phyloP scores from a whole-genome alignment of 73 alveolate genomes.

The Breviolum minutum region DNA sequence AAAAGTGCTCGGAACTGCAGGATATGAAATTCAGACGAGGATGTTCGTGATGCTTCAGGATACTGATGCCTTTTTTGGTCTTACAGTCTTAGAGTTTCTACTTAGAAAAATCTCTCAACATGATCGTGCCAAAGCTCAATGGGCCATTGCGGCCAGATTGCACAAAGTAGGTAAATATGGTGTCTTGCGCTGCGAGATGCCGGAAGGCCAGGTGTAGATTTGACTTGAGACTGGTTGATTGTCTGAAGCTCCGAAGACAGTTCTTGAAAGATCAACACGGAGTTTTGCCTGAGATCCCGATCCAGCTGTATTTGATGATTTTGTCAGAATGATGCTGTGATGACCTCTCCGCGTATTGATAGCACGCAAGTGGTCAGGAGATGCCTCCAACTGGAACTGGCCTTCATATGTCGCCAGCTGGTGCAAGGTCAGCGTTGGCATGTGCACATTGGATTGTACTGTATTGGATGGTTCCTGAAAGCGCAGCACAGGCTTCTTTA shows the following conservation, averaged over 20 bases:
- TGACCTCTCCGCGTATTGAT: not conserved
- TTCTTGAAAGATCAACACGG: not conserved
- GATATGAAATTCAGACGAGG: no score
- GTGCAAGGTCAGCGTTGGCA: constrained; percentile 9
- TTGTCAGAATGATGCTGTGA: not conserved
- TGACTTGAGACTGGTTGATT: no score
- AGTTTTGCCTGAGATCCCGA: not conserved
- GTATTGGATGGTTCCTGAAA: no score
- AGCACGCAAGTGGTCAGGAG: not conserved
- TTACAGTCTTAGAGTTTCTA: not conserved
- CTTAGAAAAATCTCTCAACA: not conserved
- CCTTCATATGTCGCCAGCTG: not conserved
- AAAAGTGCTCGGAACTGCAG: no score
- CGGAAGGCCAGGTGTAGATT: not conserved
- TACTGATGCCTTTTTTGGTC: no score
- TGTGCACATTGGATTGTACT: not conserved
- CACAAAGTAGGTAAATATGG: not conserved
- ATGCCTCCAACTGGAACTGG: constrained; percentile 1
- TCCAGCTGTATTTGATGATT: not conserved
- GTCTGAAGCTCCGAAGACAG: no score
- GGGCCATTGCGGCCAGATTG: not conserved
- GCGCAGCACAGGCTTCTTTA: not conserved
- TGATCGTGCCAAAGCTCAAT: not conserved
- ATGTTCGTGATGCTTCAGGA: not conserved
- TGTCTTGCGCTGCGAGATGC: not conserved